phyloP scores from a whole-genome alignment of 2,329 filamentous ascomycete genomes.

The Aspergillus terreus region DNA sequence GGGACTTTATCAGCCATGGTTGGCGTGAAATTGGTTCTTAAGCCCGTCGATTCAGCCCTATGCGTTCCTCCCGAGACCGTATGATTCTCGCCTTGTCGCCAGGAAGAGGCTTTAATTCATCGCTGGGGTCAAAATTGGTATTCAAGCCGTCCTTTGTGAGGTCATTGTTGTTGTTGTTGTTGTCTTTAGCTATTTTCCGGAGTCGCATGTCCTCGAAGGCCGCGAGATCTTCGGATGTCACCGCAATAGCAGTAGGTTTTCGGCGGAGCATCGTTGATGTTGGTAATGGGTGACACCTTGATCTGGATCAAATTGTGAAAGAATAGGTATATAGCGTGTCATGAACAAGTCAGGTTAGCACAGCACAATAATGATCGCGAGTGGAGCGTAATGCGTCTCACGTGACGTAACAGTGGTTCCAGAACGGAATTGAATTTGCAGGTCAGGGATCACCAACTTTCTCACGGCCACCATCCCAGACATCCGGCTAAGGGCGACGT shows the following conservation, averaged over 20 bases:
- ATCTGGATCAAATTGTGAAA: neutral
- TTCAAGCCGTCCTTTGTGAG: conserved; percentile 20
- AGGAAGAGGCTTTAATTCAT: conserved; percentile 49
- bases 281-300: neutral
- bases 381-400: too few relatives aligned
- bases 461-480: neutral
- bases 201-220: conserved; percentile 44
- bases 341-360: too few relatives aligned
- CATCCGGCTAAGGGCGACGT: neutral
- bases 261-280: conserved; percentile 45
- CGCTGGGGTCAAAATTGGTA: conserved; percentile 42
- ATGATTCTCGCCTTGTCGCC: conserved; percentile 48
- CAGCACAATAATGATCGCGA: too few relatives aligned
- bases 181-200: conserved; percentile 27
- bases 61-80: conserved; percentile 44
- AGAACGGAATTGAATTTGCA: too few relatives aligned
- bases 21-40: neutral
- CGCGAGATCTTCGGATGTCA: conserved; percentile 47
- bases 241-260: conserved; percentile 49
- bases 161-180: conserved; percentile 16
- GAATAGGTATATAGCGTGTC: neutral
- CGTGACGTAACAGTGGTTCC: too few relatives aligned
- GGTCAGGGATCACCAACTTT: neutral
- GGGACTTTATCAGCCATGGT: too few relatives aligned
- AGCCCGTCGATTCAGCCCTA: conserved; percentile 32